Percentiles rank a stretch among this genome's conserved stretches.
Evolutionary conservation across 495 filamentous ascomycete genomes (phyloP).

Genomic region (Parathielavia appendiculata): DNA sequence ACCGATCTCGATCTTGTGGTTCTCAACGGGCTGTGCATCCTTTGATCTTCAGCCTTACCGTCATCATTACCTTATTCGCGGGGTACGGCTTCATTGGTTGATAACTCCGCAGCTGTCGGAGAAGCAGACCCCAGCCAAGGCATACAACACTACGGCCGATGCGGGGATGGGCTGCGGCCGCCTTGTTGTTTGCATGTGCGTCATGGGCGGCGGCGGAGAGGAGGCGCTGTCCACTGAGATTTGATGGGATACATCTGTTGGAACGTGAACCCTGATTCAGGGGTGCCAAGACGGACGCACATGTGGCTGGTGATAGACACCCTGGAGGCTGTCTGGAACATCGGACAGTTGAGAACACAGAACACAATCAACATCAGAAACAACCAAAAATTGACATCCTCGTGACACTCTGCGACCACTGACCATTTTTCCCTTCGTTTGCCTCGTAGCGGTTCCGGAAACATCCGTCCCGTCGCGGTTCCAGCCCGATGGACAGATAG

Average conservation of each 20-base stretch:
- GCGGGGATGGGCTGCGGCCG: background rate
- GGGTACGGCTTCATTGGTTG: background rate
- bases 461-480: background rate
- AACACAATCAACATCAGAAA: no score
- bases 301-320: no score
- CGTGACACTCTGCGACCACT: no score
- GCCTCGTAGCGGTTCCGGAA: no score
- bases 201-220: background rate
- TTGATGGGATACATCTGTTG: background rate
- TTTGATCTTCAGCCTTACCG: background rate
- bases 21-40: background rate
- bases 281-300: no score
- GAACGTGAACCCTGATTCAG: no score
- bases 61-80: background rate
- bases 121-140: background rate
- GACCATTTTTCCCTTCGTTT: no score
- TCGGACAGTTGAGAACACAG: no score
- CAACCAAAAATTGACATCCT: no score
- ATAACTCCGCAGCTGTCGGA: background rate
- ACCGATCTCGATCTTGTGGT: background rate
- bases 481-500: background rate
- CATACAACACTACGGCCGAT: background rate
- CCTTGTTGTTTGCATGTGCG: background rate
- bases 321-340: no score
- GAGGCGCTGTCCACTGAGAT: background rate